Evolutionary conservation across 108 stramenopile species (phyloP).

Genomic region (Nitzschia sp.): DNA sequence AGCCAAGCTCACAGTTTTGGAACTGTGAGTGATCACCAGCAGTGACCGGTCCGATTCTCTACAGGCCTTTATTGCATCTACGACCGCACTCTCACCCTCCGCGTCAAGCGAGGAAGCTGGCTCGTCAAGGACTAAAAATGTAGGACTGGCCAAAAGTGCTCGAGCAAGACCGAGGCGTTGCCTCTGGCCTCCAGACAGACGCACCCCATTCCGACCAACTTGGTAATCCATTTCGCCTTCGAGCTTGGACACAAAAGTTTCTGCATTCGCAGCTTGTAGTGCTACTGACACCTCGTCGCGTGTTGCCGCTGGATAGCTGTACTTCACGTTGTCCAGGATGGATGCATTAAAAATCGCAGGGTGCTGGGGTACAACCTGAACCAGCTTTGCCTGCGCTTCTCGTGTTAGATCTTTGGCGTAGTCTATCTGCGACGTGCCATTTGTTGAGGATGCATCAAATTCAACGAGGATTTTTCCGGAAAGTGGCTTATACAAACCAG

Average conservation of each 20-base stretch:
- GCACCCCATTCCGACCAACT: slow-evolving; percentile 86
- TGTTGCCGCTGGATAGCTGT: slow-evolving; percentile 61
- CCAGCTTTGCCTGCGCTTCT: slow-evolving; percentile 45
- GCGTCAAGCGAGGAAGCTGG: slow-evolving; percentile 79
- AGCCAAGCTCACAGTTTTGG: slow-evolving; percentile 61
- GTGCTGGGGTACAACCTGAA: slow-evolving; percentile 95
- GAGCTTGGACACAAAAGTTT: slow-evolving; percentile 66
- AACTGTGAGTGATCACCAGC: slow-evolving; percentile 75
- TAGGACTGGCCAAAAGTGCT: slow-evolving; percentile 90
- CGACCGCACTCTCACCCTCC: slow-evolving; percentile 73
- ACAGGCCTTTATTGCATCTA: slow-evolving; percentile 67
- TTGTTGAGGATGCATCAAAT: not conserved
- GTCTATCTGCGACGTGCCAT: slow-evolving; percentile 14
- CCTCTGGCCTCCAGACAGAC: slow-evolving; percentile 93
- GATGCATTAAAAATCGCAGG: slow-evolving; percentile 77
- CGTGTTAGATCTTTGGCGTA: slow-evolving; percentile 46
- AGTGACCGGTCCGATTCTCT: slow-evolving; percentile 48
- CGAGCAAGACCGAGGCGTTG: slow-evolving; percentile 93
- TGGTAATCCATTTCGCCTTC: slow-evolving; percentile 76
- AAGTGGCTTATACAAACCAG: slow-evolving; percentile 83
- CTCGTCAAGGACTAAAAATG: slow-evolving; percentile 90
- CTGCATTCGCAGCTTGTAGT: slow-evolving; percentile 62
- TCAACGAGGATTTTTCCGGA: slow-evolving; percentile 38
- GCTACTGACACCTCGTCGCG: slow-evolving; percentile 55
- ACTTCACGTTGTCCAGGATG: slow-evolving; percentile 78